Percentiles rank a stretch among this genome's conserved stretches.
These are phyloP conservation scores for Penicillium bovifimosum DNA, from an alignment of 495 filamentous ascomycete species.

Conservation along the genomic window DNA sequence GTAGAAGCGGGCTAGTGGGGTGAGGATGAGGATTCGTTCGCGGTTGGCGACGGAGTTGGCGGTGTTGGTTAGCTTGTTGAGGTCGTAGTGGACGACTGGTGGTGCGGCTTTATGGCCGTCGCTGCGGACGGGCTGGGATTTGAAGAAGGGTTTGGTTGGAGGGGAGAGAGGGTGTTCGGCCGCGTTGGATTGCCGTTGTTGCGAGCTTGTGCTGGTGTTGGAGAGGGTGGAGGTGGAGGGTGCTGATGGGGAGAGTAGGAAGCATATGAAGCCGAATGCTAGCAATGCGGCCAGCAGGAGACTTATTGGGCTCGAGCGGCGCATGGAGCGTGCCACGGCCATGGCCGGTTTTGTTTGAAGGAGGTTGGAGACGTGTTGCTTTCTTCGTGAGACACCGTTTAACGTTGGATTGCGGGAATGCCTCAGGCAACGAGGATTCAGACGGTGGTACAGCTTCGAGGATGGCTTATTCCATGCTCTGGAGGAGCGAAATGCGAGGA, in stretches of 20 bases:
- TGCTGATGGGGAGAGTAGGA: constrained; percentile 51
- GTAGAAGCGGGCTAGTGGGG: constrained; percentile 89
- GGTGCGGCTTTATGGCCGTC: constrained; percentile 58
- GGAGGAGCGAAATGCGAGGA: not conserved
- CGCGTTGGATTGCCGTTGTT: constrained; percentile 50
- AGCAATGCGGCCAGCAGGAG: constrained; percentile 56
- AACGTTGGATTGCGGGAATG: not conserved
- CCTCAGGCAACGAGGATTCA: constrained; percentile 16
- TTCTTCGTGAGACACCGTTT: not conserved
- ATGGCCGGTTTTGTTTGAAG: constrained; percentile 26
- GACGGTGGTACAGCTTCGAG: not conserved
- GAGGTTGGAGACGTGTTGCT: constrained; percentile 2
- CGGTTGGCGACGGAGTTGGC: constrained; percentile 64
- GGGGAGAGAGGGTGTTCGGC: constrained; percentile 73
- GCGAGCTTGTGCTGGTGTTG: constrained; percentile 35
- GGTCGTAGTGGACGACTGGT: constrained; percentile 89
- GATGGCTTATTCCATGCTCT: not conserved
- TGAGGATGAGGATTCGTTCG: constrained; percentile 87
- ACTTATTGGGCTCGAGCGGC: constrained; percentile 63
- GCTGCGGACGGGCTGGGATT: constrained; percentile 52
- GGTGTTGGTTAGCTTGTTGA: constrained; percentile 87
- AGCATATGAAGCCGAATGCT: constrained; percentile 59
- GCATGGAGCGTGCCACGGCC: constrained; percentile 54
- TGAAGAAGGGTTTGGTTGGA: constrained; percentile 76
- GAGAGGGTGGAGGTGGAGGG: constrained; percentile 32